A percentile compares a stretch with the other conserved stretches of the same genome.
Conservation (phyloP, 345 rosid genomes). For the Streptanthus diversifolius region DNA sequence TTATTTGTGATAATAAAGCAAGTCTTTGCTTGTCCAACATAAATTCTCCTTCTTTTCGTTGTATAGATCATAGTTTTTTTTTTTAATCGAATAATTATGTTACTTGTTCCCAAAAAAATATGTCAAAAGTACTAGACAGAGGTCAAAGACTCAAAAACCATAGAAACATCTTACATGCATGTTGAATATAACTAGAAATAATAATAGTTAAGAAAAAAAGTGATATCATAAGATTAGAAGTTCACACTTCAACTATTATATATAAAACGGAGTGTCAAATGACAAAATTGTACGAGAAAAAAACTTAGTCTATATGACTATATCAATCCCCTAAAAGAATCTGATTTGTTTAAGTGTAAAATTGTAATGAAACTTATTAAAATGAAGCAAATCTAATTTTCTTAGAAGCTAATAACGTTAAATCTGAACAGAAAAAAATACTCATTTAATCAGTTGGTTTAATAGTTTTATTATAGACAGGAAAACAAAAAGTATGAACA, state of each 20-base stretch:
- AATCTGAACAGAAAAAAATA: not conserved
- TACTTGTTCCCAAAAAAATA: not conserved
- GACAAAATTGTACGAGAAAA: no score
- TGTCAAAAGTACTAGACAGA: not conserved
- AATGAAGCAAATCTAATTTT: not conserved
- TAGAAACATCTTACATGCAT: not conserved
- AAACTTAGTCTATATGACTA: no score
- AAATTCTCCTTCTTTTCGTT: not conserved
- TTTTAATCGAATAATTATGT: no score
- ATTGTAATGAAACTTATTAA: no score
- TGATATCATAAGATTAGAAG: no score
- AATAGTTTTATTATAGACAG: not conserved
- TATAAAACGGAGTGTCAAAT: no score
- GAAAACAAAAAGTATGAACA: not conserved
- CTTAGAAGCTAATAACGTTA: not conserved
- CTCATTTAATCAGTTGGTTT: not conserved
- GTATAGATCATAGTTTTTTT: not conserved
- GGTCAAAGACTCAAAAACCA: not conserved
- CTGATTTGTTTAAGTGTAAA: not conserved
- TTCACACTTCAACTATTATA: no score
- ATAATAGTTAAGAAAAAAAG: not conserved
- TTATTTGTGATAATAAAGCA: slow-evolving; percentile 1
- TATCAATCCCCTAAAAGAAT: no score
- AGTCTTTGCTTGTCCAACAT: not conserved
- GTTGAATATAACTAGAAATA: not conserved